Evolutionary conservation across 2,329 filamentous ascomycete genomes (phyloP).

Genomic region (Rutstroemia sydowiana): DNA sequence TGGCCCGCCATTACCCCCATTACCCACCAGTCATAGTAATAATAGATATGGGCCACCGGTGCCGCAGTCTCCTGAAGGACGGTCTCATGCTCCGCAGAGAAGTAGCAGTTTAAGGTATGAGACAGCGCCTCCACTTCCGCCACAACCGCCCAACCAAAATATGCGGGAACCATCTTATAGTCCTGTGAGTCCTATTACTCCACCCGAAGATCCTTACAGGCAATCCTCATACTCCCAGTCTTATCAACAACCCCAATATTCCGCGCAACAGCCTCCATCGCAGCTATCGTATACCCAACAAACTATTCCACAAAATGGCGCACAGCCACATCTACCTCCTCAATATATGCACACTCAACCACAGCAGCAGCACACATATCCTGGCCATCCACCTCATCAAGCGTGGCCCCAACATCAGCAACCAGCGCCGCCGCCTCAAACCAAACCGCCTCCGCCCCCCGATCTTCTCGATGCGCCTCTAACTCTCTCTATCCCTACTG

Average conservation of each 20-base stretch:
- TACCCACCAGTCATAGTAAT: constrained; percentile 21
- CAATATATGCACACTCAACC: constrained; percentile 20
- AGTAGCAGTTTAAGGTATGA: constrained; percentile 28
- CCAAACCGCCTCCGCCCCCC: constrained; percentile 32
- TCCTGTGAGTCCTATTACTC: constrained; percentile 24
- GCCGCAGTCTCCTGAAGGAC: constrained; percentile 14
- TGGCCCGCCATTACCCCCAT: constrained; percentile 30
- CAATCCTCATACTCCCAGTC: constrained; percentile 16
- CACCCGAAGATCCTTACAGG: constrained; percentile 18
- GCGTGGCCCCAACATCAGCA: constrained; percentile 26
- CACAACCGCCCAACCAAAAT: constrained; percentile 23
- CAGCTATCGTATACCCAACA: constrained; percentile 11
- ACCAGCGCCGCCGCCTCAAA: constrained; percentile 28
- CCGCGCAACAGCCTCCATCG: constrained; percentile 10
- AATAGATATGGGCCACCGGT: constrained; percentile 19
- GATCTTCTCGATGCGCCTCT: constrained; percentile 50
- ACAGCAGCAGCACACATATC: constrained; percentile 17
- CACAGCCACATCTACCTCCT: constrained; percentile 13
- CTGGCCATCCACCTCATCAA: constrained; percentile 13
- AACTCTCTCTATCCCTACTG: constrained; percentile 41
- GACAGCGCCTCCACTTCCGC: constrained; percentile 24
- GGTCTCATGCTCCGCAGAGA: constrained; percentile 26
- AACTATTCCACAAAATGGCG: constrained; percentile 13
- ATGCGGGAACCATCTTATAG: constrained; percentile 20
- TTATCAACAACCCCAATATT: constrained; percentile 19